These are phyloP conservation scores for Trichosporon ovoides DNA, from an alignment of 1,284 basidiomycete genomes.

Conservation along the genomic window DNA sequence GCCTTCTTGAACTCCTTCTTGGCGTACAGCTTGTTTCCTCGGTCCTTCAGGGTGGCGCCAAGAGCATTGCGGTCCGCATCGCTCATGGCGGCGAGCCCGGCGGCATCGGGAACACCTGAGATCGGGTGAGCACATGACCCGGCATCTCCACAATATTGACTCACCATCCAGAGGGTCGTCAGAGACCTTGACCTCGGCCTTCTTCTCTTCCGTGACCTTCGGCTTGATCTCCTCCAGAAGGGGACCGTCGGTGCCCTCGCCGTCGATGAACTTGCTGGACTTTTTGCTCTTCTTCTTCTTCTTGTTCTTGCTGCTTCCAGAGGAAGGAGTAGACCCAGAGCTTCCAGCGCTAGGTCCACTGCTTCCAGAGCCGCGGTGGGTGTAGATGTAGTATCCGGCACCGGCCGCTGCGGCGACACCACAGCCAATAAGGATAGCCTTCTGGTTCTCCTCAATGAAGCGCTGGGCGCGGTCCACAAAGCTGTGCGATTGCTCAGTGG, in stretches of 20 bases:
- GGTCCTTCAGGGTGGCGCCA: constrained; percentile 76
- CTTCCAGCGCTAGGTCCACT: constrained; percentile 17
- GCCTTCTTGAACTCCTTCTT: constrained; percentile 71
- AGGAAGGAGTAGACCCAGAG: constrained; percentile 29
- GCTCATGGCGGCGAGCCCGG: constrained; percentile 32
- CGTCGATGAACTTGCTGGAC: constrained; percentile 36
- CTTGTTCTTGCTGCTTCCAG: constrained; percentile 56
- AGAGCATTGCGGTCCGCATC: constrained; percentile 61
- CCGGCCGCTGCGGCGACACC: constrained; percentile 69
- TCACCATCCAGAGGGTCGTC: constrained; percentile 45
- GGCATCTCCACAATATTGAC: background rate
- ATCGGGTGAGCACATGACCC: background rate
- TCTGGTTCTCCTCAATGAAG: constrained; percentile 48
- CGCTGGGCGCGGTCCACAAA: constrained; percentile 37
- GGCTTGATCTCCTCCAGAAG: constrained; percentile 65
- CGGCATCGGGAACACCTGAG: constrained; percentile 37
- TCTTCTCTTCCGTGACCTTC: constrained; percentile 42
- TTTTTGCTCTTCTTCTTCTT: constrained; percentile 55
- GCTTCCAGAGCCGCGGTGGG: constrained; percentile 51
- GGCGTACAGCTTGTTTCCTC: constrained; percentile 86
- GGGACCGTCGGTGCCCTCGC: constrained; percentile 57
- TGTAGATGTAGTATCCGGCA: constrained; percentile 63
- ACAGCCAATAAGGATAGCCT: constrained; percentile 50
- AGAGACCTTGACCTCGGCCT: constrained; percentile 31
- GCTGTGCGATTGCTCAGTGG: constrained; percentile 21